Conservation (phyloP, 2,329 filamentous ascomycete species). For the Penicillium sp. region DNA sequence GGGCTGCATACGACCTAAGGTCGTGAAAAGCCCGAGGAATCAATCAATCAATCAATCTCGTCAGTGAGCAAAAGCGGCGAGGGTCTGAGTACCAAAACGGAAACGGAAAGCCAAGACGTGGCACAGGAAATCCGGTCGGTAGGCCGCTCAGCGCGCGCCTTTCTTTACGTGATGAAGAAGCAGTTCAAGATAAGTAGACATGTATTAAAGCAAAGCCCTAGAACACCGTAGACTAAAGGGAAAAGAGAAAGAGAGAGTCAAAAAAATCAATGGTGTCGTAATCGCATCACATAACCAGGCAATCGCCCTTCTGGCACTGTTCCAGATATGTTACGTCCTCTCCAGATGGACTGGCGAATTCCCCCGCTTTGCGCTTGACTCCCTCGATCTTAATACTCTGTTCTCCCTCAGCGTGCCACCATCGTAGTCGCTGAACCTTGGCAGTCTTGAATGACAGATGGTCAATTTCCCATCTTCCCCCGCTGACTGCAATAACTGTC, state of each 20-base stretch:
- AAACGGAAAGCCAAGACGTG: no score
- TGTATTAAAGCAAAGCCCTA: background rate
- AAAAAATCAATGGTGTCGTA: background rate
- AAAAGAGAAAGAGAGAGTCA: background rate
- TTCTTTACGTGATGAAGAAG: background rate
- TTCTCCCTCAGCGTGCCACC: conserved; percentile 90
- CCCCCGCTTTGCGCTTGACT: conserved; percentile 61
- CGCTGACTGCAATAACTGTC: conserved; percentile 73
- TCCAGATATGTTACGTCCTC: conserved; percentile 82
- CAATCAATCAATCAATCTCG: background rate
- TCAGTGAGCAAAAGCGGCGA: no score
- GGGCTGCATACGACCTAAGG: background rate
- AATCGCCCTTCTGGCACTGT: conserved; percentile 53
- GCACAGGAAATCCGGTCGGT: no score
- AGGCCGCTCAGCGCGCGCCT: background rate
- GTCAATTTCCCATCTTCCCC: conserved; percentile 87
- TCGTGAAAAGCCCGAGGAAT: background rate
- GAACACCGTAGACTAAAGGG: background rate
- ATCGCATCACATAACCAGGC: conserved; percentile 53
- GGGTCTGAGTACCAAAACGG: no score
- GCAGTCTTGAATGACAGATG: conserved; percentile 70
- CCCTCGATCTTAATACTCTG: conserved; percentile 80
- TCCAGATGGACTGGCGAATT: conserved; percentile 54
- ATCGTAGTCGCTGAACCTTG: conserved; percentile 75
- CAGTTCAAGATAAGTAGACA: background rate